A percentile compares a stretch with the other conserved stretches of the same genome.
phyloP scores from a whole-genome alignment of 1,139 yeast species.

The Scheffersomyces insectosa region DNA sequence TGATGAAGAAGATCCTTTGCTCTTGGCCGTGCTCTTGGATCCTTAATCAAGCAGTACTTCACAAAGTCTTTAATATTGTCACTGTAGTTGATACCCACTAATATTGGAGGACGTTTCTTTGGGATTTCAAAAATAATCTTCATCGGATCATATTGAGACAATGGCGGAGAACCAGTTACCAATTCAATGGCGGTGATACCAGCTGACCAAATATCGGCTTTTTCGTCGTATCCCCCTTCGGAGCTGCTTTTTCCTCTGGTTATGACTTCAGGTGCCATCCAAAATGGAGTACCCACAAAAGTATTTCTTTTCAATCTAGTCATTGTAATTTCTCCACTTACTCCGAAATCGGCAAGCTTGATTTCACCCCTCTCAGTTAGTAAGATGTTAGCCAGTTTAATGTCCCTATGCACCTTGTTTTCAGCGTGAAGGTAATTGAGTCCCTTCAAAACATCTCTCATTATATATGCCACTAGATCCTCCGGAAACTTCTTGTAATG shows the following conservation, averaged over 20 bases:
- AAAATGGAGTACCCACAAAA: slow-evolving; percentile 86
- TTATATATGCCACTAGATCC: slow-evolving; percentile 56
- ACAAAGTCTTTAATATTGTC: slow-evolving; percentile 62
- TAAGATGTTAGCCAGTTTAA: slow-evolving; percentile 80
- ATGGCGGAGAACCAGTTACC: slow-evolving; percentile 72
- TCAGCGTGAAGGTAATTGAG: slow-evolving; percentile 71
- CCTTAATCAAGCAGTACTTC: slow-evolving; percentile 56
- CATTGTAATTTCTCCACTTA: slow-evolving; percentile 73
- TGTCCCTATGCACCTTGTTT: slow-evolving; percentile 78
- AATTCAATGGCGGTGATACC: slow-evolving; percentile 83
- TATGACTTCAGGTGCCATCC: slow-evolving; percentile 94
- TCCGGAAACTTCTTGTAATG: slow-evolving; percentile 51
- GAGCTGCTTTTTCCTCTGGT: slow-evolving; percentile 51
- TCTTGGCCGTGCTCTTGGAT: slow-evolving; percentile 54
- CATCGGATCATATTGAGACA: slow-evolving; percentile 69
- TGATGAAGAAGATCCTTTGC: slow-evolving; percentile 47
- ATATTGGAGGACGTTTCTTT: slow-evolving; percentile 61
- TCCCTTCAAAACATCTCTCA: slow-evolving; percentile 62
- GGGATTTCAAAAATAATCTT: slow-evolving; percentile 75
- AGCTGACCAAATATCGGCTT: slow-evolving; percentile 86
- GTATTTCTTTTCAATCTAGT: slow-evolving; percentile 63
- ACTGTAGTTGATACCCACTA: slow-evolving; percentile 43
- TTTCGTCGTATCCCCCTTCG: slow-evolving; percentile 69
- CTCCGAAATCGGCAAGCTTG: slow-evolving; percentile 86
- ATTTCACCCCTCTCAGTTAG: slow-evolving; percentile 62